Conservation (phyloP, 257 asterid species). For the Ehretia macrophylla region DNA sequence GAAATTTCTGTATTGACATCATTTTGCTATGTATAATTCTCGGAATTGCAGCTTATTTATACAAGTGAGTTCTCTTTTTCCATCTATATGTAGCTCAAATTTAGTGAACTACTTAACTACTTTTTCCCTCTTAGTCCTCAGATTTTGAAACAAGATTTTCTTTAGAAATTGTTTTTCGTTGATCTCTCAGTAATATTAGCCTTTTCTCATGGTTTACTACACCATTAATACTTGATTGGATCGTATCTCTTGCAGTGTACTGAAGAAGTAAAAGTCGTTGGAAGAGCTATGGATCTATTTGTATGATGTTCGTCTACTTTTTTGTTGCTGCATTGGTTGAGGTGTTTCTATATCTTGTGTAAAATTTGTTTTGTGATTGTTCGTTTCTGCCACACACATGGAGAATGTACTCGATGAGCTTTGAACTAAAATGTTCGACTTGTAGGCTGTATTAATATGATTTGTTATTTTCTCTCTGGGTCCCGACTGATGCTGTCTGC, state of each 20-base stretch:
- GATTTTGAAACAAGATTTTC: no score
- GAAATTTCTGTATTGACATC: slow-evolving; percentile 92
- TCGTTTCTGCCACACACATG: background rate
- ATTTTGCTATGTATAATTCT: slow-evolving; percentile 80
- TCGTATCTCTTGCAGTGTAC: slow-evolving; percentile 32
- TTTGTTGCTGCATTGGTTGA: slow-evolving; percentile 3
- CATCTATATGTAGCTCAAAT: no score
- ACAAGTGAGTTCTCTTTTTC: slow-evolving; percentile 60
- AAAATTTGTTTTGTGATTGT: background rate
- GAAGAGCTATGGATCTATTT: slow-evolving; percentile 7
- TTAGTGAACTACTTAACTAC: background rate
- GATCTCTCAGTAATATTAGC: no score
- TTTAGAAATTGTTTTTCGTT: no score
- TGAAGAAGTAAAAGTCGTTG: slow-evolving; percentile 29
- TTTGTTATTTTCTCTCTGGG: background rate
- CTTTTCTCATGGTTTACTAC: no score
- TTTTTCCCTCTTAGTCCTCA: no score
- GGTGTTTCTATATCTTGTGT: background rate
- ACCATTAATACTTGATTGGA: background rate
- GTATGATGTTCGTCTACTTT: slow-evolving; percentile 10
- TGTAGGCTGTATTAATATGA: background rate
- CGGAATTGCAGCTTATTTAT: slow-evolving; percentile 93
- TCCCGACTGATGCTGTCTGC: no score
- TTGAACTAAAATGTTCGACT: background rate
- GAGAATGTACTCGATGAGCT: background rate